Evolutionary conservation across 2,329 filamentous ascomycete genomes (phyloP).

Genomic region (Fusarium devonianum): DNA sequence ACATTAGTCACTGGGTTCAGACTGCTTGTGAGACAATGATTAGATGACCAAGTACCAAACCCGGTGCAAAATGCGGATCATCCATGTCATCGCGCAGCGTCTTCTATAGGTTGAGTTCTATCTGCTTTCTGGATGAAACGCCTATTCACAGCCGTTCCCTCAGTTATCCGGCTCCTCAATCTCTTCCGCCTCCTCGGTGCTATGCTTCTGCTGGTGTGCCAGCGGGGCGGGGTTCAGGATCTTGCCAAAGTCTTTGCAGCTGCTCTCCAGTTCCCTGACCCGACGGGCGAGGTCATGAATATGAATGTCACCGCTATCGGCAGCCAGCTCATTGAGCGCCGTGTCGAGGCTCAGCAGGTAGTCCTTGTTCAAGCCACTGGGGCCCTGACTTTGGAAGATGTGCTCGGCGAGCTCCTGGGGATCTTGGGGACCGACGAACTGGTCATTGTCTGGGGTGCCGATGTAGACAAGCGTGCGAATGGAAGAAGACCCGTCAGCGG

Average conservation of each 20-base stretch:
- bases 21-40: too few relatives aligned
- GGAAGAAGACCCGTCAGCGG: constrained; percentile 48
- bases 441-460: constrained; percentile 88
- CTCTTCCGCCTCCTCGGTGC: constrained; percentile 43
- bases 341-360: constrained; percentile 84
- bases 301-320: constrained; percentile 83
- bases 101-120: too few relatives aligned
- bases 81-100: neutral
- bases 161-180: constrained; percentile 35
- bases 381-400: constrained; percentile 78
- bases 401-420: constrained; percentile 79
- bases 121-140: too few relatives aligned
- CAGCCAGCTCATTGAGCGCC: constrained; percentile 74
- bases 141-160: neutral
- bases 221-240: constrained; percentile 14
- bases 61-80: too few relatives aligned
- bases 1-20: too few relatives aligned
- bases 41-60: too few relatives aligned
- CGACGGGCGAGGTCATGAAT: constrained; percentile 80
- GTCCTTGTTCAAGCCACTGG: constrained; percentile 88
- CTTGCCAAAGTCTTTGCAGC: constrained; percentile 16
- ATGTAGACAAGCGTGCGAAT: constrained; percentile 83
- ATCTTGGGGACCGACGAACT: constrained; percentile 87
- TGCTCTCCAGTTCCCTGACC: constrained; percentile 65
- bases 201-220: constrained; percentile 33